phyloP scores from a whole-genome alignment of 306 rosid species.

The Vigna angularis region DNA sequence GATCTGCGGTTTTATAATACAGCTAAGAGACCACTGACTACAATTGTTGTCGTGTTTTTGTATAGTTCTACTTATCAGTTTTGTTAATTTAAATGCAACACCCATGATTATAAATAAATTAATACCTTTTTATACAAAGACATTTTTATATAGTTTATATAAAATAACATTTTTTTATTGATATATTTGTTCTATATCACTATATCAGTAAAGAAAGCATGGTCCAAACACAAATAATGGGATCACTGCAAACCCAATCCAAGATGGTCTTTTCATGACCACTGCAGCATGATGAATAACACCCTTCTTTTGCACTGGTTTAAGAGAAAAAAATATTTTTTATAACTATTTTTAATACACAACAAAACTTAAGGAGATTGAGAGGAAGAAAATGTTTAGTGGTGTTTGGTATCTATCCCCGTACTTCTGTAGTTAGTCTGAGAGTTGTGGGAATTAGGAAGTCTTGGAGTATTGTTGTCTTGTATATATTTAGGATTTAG shows the following conservation, averaged over 20 bases:
- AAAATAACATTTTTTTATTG: too few relatives aligned
- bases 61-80: too few relatives aligned
- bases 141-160: too few relatives aligned
- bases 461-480: neutral
- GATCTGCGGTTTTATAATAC: conserved; percentile 4
- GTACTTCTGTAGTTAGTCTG: neutral
- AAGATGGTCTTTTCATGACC: too few relatives aligned
- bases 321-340: neutral
- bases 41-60: neutral
- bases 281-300: too few relatives aligned
- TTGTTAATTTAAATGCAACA: too few relatives aligned
- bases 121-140: too few relatives aligned
- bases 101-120: too few relatives aligned
- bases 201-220: too few relatives aligned
- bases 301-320: neutral
- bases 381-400: neutral
- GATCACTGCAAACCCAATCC: too few relatives aligned
- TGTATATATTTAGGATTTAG: neutral
- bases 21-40: conserved; percentile 14
- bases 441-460: neutral
- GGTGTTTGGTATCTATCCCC: neutral
- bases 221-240: too few relatives aligned
- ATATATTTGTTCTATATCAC: too few relatives aligned
- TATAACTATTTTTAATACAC: neutral
- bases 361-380: neutral